A percentile compares a stretch with the other conserved stretches of the same genome.
These are phyloP conservation scores for Discostella stelligera DNA, from an alignment of 352 stramenopile genomes.

Conservation along the genomic window DNA sequence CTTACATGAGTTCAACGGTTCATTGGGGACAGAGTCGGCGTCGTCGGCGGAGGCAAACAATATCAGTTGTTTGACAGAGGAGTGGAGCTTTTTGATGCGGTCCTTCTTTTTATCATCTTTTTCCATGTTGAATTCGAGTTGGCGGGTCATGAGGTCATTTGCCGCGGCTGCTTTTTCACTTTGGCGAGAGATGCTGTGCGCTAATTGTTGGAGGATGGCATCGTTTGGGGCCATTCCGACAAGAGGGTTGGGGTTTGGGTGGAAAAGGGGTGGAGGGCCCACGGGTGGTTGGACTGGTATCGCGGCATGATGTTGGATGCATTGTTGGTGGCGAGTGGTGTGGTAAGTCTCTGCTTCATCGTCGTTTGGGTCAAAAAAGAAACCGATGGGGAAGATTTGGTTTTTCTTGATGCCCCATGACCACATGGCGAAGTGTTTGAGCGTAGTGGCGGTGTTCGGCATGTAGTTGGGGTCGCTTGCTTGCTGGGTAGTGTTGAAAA, in stretches of 20 bases:
- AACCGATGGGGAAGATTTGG: not conserved
- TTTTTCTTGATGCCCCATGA: not conserved
- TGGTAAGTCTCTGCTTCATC: no score
- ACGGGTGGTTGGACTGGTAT: no score
- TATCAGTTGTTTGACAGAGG: not conserved
- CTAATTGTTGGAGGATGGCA: no score
- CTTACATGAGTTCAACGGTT: not conserved
- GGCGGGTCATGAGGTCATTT: no score
- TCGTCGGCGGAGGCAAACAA: not conserved
- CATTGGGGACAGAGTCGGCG: not conserved
- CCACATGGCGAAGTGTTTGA: not conserved
- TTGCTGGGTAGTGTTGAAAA: not conserved
- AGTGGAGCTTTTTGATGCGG: slow-evolving; percentile 9
- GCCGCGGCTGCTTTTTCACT: no score
- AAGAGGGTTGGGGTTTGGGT: no score
- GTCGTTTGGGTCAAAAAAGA: not conserved
- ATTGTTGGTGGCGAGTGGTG: no score
- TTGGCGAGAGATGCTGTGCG: no score
- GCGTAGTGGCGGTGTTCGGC: not conserved
- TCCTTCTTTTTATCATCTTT: slow-evolving; percentile 6
- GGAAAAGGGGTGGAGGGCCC: no score
- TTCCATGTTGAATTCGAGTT: no score
- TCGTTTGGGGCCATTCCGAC: no score
- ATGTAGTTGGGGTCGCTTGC: not conserved
- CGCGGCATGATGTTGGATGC: no score